Base-by-base conservation (phyloP, 176 grass and related monocot genomes). In the Zoysia pacifica region DNA sequence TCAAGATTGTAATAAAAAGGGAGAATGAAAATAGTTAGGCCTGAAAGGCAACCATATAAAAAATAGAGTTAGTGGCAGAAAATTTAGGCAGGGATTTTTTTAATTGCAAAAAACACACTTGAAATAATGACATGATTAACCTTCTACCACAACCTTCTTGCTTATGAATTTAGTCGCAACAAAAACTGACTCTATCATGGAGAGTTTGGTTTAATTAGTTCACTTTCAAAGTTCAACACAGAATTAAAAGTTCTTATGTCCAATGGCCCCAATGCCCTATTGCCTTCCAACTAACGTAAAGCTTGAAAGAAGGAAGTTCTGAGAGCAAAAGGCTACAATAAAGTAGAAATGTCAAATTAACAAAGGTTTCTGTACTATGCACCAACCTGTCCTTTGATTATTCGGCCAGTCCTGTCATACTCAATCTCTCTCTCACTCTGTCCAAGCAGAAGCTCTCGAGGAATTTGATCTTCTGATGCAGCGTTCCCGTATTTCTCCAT, bases 401-500 rank as follows among this genome's bases (percentile, higher is more conserved):
- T 94, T 72, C 96, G 83, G 61, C 92, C 92, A 83, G 92, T 86
- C 15, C 90, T 79, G 62, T 98, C 92, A 81, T 94, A 98, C 69
- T 98, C 96, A 16, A 98, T 88, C 83, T 98, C 96, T 73, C 75
- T 93, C 38, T 98, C 92, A 72, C 90, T 94, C 78, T 94, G 96
- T n/a, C 96, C 96, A 70, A 98, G 95, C 58, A 98, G 92, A 59
- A 98, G 86, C 73, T 98, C 96, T 38, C 84, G 83, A 46, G 96
- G 88, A 15, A 94, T 87, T 28, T 77, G 63, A 72, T 98, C 96
- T 28, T 93, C 90, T 18, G 95, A 94, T 19, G 96, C 96, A 54
- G 92, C 92, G 62, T 94, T 98, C 13, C 92, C 96, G 63, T 98
- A 94, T 73, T 87, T 98, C 64, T 98, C 96, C 80, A 94, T 89